Evolutionary conservation across 148 eudicot species (phyloP).

Genomic region (Heliosperma pusillum): DNA sequence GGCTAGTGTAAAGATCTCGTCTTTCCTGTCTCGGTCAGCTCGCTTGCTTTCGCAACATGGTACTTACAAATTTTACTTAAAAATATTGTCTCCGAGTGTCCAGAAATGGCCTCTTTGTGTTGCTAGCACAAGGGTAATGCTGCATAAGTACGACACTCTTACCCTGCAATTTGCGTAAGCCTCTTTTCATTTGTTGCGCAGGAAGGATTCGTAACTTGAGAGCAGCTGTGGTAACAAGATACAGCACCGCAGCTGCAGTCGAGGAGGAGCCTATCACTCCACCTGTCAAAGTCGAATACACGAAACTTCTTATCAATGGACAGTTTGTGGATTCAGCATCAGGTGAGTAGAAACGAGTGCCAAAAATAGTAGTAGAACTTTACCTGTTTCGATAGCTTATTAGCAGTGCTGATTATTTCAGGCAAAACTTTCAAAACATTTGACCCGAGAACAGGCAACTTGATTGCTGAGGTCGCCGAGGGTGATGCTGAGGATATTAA

Average conservation of each 20-base stretch:
- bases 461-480: slow-evolving; percentile 72
- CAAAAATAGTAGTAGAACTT: background rate
- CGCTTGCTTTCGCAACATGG: slow-evolving; percentile 21
- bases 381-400: background rate
- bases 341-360: slow-evolving; percentile 27
- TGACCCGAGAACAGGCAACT: slow-evolving; percentile 79
- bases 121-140: too few relatives aligned
- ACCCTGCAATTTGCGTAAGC: too few relatives aligned
- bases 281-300: slow-evolving; percentile 47
- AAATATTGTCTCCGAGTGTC: too few relatives aligned
- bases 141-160: too few relatives aligned
- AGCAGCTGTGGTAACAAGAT: slow-evolving; percentile 32
- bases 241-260: slow-evolving; percentile 49
- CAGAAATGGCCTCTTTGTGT: too few relatives aligned
- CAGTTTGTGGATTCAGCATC: slow-evolving; percentile 65
- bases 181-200: slow-evolving; percentile 18
- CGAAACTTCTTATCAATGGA: slow-evolving; percentile 68
- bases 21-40: slow-evolving; percentile 24
- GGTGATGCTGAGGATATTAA: slow-evolving; percentile 73
- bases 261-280: slow-evolving; percentile 64
- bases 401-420: slow-evolving; percentile 17
- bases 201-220: slow-evolving; percentile 33
- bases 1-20: slow-evolving; percentile 25
- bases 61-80: slow-evolving; percentile 1
- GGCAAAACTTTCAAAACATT: slow-evolving; percentile 62